Base-by-base conservation (phyloP, 164 flowering plant genomes). In the Piper longum region DNA sequence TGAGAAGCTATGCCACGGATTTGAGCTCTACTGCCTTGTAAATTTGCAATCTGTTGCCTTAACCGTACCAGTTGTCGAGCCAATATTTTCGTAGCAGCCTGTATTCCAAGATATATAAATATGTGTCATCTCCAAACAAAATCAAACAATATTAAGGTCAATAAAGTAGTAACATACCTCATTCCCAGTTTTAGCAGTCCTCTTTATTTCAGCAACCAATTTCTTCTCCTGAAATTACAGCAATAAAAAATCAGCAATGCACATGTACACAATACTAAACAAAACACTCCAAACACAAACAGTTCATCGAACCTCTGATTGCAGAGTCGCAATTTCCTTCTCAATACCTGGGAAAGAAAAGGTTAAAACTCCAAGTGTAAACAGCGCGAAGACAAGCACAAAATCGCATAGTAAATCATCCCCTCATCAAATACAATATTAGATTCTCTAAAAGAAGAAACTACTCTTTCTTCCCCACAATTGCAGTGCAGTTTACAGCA, bases 21-120 rank as follows among this genome's bases (percentile, higher is more conserved):
- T 80, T 89, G 98, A 72, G 96, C 96, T 67, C 95, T 83, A 69
- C 96, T 87, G 51, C 89, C 80, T 77, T 91, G 98, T 68, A 91
- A 82, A 61, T 87, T 89, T 54, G 88, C 76, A 69, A 91, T 85
- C 66, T 91, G 96, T 65, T 91, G 92, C 67, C 96, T 82, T 56
- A 91, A 87, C 82, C 98, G 81, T 54, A 91, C 66, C 61, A 91
- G 80, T 63, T 91, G 98, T 44, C 96, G 89, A 4, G 98, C 98
- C 36, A 91, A 78, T 74, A 78, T 80, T 76, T 84, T 87, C 48
- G 98, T 87, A 11, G 98, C 98, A 57, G 79, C 83, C 98, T 91
- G 75, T 40, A 77, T 67, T 54, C 48, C 16, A n/a, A 66, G 64
- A 7, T 61, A 45, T 40, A 63, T 60, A 39, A 48, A 41, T 9